A percentile compares a stretch with the other conserved stretches of the same genome.
Conservation (phyloP, 2,329 filamentous ascomycete species). For the Aspergillus oerlinghausenensis region DNA sequence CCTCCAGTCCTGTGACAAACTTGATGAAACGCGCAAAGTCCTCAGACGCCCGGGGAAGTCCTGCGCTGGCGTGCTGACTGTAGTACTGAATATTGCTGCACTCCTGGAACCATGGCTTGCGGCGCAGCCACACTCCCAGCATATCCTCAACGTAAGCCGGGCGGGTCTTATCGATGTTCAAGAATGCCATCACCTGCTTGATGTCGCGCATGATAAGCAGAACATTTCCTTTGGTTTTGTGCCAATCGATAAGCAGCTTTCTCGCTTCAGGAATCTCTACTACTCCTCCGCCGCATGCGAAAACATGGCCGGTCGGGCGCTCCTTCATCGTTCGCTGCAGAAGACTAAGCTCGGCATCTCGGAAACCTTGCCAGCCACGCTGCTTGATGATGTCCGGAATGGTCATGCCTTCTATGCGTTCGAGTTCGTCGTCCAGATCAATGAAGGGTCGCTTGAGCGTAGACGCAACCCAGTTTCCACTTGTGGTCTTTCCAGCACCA, state of each 20-base stretch:
- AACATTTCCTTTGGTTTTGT: conserved; percentile 73
- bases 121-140: conserved; percentile 80
- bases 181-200: conserved; percentile 79
- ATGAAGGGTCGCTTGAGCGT: conserved; percentile 72
- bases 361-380: conserved; percentile 83
- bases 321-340: conserved; percentile 70
- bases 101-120: conserved; percentile 83
- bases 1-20: conserved; percentile 60
- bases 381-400: conserved; percentile 82
- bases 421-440: conserved; percentile 84
- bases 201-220: conserved; percentile 85
- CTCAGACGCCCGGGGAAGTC: conserved; percentile 51
- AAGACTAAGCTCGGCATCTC: conserved; percentile 70
- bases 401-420: conserved; percentile 64
- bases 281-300: conserved; percentile 90
- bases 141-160: conserved; percentile 93
- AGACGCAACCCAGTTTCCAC: conserved; percentile 76
- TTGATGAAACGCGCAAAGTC: conserved; percentile 72
- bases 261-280: conserved; percentile 81
- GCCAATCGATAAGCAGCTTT: conserved; percentile 67
- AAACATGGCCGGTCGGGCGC: conserved; percentile 69
- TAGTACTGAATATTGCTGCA: conserved; percentile 95
- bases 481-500: conserved; percentile 92
- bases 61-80: conserved; percentile 61
- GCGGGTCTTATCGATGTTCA: conserved; percentile 81